Evolutionary conservation across 2,329 filamentous ascomycete species (phyloP), one percentile per base, ranked within the genome.

Genomic region (Neonectria neomacrospora): DNA sequence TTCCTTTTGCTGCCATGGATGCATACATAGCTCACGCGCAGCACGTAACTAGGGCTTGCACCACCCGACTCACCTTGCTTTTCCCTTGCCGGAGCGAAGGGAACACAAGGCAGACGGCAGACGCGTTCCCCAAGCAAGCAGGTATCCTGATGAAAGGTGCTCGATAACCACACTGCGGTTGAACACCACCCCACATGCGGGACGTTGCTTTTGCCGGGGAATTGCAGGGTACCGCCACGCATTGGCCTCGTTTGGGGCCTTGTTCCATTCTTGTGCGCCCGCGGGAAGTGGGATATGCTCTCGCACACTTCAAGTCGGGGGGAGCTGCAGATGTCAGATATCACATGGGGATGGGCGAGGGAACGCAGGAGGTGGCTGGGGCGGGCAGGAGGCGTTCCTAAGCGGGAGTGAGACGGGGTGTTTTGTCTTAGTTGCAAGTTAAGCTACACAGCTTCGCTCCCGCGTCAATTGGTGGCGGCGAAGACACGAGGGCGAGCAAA

Each of bases 311-410:
- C 18, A 56, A 18, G 61, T 52, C 32, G 34, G 11, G 54, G 37
- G 12, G 54, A 41, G 55, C 67, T 72, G 67, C 70, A 71, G 67
- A 66, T 73, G 60, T 73, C 66, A 66, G 69, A 73, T 69, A 69
- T 71, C 69, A 73, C 69, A 73, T 70, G 67, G 68, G 30, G 32
- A 37, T n/a, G 34, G 34, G 12, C 14, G 34, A 57, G 45, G 34
- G 30, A 42, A 20, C 14, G 22, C 10, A 14, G 20, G 50, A 42
- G 28, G 54, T 55, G 50, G 51, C 54, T 54, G 42, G 48, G 48
- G 53, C 45, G 12, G 39, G 32, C 61, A 52, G 61, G 57, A 53
- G 68, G 28, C 26, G 58, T 50, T 50, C 30, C 51, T 42, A 20
- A 34, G 50, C 41, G 51, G 26, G 50, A 48, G 48, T 22, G 45